Percentiles rank a stretch among this genome's conserved stretches.
phyloP scores from a whole-genome alignment of 2,329 filamentous ascomycete species.

The Diaporthe capsici region DNA sequence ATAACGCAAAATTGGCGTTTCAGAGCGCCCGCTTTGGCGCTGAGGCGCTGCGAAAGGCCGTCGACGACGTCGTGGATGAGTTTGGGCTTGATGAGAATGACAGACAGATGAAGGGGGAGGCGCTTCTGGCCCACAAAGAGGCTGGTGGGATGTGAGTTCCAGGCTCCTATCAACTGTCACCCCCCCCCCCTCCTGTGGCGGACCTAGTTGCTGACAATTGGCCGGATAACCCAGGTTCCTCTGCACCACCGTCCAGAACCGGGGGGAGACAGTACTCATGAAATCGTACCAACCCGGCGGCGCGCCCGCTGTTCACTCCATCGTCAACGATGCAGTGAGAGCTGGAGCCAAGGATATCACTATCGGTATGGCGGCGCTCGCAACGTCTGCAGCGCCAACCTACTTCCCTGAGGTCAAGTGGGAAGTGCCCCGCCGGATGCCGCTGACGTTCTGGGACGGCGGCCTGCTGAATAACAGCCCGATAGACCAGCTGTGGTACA shows the following conservation, averaged over 20 bases:
- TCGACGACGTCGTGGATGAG: background rate
- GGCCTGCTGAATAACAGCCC: constrained; percentile 2
- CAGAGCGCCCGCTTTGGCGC: background rate
- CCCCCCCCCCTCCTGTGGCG: background rate
- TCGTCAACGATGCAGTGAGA: background rate
- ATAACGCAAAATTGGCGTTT: background rate
- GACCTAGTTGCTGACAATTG: background rate
- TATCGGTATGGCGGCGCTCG: background rate
- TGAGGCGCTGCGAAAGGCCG: background rate
- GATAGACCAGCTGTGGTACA: background rate
- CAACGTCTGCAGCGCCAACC: background rate
- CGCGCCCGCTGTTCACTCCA: background rate
- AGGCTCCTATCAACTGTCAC: background rate
- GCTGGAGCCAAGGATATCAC: background rate
- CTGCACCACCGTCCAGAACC: background rate
- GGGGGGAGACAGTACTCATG: background rate
- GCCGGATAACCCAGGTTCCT: background rate
- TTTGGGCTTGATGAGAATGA: background rate
- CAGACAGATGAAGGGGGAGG: background rate
- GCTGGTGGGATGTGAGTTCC: background rate
- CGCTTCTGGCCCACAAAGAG: background rate
- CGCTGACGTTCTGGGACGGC: constrained; percentile 10
- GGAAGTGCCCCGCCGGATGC: background rate
- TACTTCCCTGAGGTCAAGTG: background rate
- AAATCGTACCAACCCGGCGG: background rate